A percentile compares a stretch with the other conserved stretches of the same genome.
These are phyloP conservation scores for Pichia sp. DNA, from an alignment of 1,139 yeast genomes.

Conservation along the genomic window DNA sequence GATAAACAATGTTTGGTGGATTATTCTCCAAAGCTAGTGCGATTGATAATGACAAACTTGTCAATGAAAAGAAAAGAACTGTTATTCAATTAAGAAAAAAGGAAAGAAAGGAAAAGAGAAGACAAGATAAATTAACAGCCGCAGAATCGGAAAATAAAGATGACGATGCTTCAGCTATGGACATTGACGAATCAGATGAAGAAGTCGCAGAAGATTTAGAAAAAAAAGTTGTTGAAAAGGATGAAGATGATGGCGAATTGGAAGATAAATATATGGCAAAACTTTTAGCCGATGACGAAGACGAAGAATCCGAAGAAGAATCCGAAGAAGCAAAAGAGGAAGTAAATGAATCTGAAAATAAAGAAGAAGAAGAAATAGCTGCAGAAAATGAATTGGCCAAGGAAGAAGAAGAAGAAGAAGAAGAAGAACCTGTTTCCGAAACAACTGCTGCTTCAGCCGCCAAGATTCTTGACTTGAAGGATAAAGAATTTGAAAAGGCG, in stretches of 20 bases:
- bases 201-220: conserved; percentile 5
- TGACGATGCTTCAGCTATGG: not conserved
- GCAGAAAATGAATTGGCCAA: conserved; percentile 27
- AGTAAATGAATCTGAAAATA: conserved; percentile 16
- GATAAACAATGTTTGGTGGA: not conserved
- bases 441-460: conserved; percentile 13
- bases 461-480: conserved; percentile 46
- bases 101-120: conserved; percentile 12
- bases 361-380: conserved; percentile 24
- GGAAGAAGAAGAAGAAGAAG: conserved; percentile 19
- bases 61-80: conserved; percentile 22
- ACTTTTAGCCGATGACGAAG: conserved; percentile 4
- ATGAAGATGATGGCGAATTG: conserved; percentile 5
- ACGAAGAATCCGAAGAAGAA: conserved; percentile 3
- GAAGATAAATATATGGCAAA: conserved; percentile 12
- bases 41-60: conserved; percentile 26
- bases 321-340: conserved; percentile 26
- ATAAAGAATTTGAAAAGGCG: conserved; percentile 71
- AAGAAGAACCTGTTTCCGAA: conserved; percentile 15
- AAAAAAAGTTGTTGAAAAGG: conserved; percentile 1
- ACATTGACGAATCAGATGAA: conserved; percentile 1
- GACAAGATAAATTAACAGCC: conserved; percentile 8
- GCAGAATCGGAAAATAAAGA: conserved; percentile 1
- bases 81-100: conserved; percentile 18
- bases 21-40: conserved; percentile 33